Evolutionary conservation across 495 filamentous ascomycete species (phyloP).

Genomic region (Tetracladium setigerum): DNA sequence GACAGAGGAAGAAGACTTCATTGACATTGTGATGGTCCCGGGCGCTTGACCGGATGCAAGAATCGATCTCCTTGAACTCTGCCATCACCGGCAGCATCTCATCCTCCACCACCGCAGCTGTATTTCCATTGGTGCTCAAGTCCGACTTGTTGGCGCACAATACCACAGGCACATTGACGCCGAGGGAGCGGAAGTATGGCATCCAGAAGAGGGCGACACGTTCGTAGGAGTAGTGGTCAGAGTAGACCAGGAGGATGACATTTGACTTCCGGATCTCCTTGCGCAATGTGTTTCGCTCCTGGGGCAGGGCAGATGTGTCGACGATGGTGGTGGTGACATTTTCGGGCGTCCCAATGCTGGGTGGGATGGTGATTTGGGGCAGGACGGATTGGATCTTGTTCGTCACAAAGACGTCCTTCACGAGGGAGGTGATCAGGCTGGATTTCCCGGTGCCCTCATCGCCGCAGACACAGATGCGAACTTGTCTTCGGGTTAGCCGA

Average conservation of each 20-base stretch:
- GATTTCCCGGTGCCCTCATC: conserved; percentile 75
- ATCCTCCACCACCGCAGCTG: conserved; percentile 78
- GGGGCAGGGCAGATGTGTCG: conserved; percentile 91
- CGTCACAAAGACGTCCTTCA: conserved; percentile 90
- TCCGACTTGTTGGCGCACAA: conserved; percentile 97
- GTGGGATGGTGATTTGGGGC: conserved; percentile 88
- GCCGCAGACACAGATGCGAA: conserved; percentile 93
- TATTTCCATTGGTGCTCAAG: conserved; percentile 58
- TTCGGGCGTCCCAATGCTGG: conserved; percentile 78
- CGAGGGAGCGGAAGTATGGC: conserved; percentile 91
- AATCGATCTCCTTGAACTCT: conserved; percentile 98
- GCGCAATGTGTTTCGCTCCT: conserved; percentile 78
- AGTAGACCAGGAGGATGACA: conserved; percentile 94
- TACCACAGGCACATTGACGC: conserved; percentile 97
- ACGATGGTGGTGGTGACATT: conserved; percentile 95
- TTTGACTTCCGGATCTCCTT: conserved; percentile 95
- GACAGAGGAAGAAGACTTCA: conserved; percentile 94
- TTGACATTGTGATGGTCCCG: conserved; percentile 93
- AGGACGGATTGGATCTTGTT: conserved; percentile 91
- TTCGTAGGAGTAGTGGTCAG: conserved; percentile 98
- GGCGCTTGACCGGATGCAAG: conserved; percentile 91
- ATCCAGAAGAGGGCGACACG: conserved; percentile 96
- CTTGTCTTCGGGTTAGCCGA: conserved; percentile 31
- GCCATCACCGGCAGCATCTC: conserved; percentile 98
- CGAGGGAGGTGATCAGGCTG: conserved; percentile 68